Conservation (phyloP, 2,329 filamentous ascomycete species). For the Paracorniculantispora psalliotae region DNA sequence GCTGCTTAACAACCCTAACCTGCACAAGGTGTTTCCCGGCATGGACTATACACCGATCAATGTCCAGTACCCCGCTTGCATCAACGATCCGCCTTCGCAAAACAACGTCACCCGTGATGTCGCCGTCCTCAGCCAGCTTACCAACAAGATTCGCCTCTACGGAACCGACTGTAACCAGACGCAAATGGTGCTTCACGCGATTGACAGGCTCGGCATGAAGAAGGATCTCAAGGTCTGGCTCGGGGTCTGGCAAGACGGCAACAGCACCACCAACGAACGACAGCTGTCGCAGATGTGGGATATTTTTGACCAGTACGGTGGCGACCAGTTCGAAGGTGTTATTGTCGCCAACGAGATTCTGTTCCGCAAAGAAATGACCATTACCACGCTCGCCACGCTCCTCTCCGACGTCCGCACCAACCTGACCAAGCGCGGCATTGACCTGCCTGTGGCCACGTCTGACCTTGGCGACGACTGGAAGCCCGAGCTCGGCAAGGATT, state of each 20-base stretch:
- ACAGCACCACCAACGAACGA: conserved; percentile 75
- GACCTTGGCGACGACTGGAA: conserved; percentile 90
- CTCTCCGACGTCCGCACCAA: conserved; percentile 67
- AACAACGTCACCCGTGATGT: conserved; percentile 93
- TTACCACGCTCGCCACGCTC: conserved; percentile 56
- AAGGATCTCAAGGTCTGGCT: conserved; percentile 82
- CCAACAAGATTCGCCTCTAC: conserved; percentile 82
- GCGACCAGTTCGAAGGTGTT: conserved; percentile 69
- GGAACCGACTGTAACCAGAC: conserved; percentile 98
- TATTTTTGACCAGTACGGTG: conserved; percentile 66
- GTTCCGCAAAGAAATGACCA: conserved; percentile 70
- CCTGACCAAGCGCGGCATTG: conserved; percentile 59
- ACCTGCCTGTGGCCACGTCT: conserved; percentile 76
- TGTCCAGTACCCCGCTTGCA: conserved; percentile 81
- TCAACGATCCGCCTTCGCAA: conserved; percentile 73
- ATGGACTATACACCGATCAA: conserved; percentile 94
- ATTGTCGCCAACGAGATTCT: conserved; percentile 80
- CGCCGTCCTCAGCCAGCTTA: conserved; percentile 84
- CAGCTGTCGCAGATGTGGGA: conserved; percentile 82
- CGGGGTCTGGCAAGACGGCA: conserved; percentile 86
- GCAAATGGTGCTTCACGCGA: conserved; percentile 82
- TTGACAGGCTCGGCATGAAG: conserved; percentile 67
- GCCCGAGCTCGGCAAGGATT: conserved; percentile 57
- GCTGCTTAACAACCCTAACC: conserved; percentile 71
- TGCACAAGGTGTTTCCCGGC: conserved; percentile 92